Base-by-base conservation (phyloP, 345 rosid species). In the Citrus australasica region DNA sequence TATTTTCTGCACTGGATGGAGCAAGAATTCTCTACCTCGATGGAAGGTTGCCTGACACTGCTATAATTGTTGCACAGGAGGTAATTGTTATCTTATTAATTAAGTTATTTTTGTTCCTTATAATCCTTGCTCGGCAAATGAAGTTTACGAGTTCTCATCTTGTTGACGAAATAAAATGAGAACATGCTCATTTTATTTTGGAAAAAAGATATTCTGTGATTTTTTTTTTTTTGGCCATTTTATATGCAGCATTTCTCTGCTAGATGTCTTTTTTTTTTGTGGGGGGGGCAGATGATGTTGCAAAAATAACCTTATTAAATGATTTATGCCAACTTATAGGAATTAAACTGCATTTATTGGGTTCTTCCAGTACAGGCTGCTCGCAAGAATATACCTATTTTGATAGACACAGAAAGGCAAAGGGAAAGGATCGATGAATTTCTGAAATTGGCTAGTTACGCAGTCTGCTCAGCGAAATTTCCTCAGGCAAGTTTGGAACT, bases 381-480 rank as follows among this genome's bases (percentile, higher is more conserved):
- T 83, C 78, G 83, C 84, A 87, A 76, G 90, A 88, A 86, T 78
- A 88, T 95, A 83, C 95, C 97, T 56, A 89, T 95, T 83, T 76
- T 95, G 82, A 84, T 94, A 71, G 98, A 95, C 78, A 92, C 87
- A 55, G 98, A 93, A 83, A 90, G 85, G 86, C 89, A 80, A 84
- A 89, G 98, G 83, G 93, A 86, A 76, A 87, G 94, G 27, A 69
- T 93, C 77, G 93, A 95, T 86, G 93, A 91, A 71, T 89, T 95
- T 79, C 82, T 95, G 80, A 67, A 76, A 7, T 77, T 91, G 62
- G 89, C 98, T 1, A 87, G 76, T 83, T 95, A 92, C 76, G 89
- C 80, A 58, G 91, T 93, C 77, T 95, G 98, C 88, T 85, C 98
- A 1, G 88, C 88, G 38, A 93, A 88, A 78, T 92, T 95, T 82